Percentiles rank a stretch among this genome's conserved stretches.
These are phyloP conservation scores for Pisolithus marmoratus DNA, from an alignment of 768 basidiomycete species.

Conservation along the genomic window DNA sequence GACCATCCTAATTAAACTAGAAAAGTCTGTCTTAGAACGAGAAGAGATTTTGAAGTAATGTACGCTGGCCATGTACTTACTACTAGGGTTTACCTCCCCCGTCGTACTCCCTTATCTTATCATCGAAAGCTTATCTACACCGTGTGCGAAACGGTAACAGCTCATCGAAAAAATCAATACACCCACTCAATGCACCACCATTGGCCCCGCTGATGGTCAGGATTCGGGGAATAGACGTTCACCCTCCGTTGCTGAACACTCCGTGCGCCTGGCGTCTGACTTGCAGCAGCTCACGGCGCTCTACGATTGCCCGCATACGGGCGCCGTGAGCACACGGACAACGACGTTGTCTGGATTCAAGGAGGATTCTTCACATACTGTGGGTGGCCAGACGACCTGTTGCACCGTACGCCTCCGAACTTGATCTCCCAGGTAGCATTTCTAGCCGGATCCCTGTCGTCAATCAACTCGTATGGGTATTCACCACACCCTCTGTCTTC, in stretches of 20 bases:
- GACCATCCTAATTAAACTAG: slow-evolving; percentile 96
- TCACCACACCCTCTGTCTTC: slow-evolving; percentile 66
- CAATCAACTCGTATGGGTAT: slow-evolving; percentile 84
- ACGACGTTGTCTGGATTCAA: slow-evolving; percentile 63
- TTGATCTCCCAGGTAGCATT: slow-evolving; percentile 51
- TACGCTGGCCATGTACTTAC: too few relatives aligned
- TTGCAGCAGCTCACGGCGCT: slow-evolving; percentile 56
- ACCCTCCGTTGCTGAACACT: slow-evolving; percentile 69
- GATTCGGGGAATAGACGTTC: slow-evolving; percentile 50
- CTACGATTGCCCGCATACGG: slow-evolving; percentile 62
- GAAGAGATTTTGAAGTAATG: slow-evolving; percentile 82
- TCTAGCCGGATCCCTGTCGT: slow-evolving; percentile 42
- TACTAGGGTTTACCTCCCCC: too few relatives aligned
- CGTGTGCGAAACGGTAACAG: background rate
- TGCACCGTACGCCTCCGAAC: background rate
- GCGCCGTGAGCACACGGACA: slow-evolving; percentile 79
- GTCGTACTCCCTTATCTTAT: background rate
- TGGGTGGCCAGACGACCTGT: slow-evolving; percentile 28
- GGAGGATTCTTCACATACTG: slow-evolving; percentile 61
- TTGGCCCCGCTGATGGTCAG: slow-evolving; percentile 41
- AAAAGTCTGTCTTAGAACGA: slow-evolving; percentile 86
- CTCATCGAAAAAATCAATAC: background rate
- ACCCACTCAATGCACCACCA: background rate
- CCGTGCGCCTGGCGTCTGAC: slow-evolving; percentile 78
- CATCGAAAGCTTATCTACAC: background rate